A percentile compares a stretch with the other conserved stretches of the same genome.
These are phyloP conservation scores for Gilbertella persicaria DNA, from an alignment of 371 early-diverging fungal genomes.

Conservation along the genomic window DNA sequence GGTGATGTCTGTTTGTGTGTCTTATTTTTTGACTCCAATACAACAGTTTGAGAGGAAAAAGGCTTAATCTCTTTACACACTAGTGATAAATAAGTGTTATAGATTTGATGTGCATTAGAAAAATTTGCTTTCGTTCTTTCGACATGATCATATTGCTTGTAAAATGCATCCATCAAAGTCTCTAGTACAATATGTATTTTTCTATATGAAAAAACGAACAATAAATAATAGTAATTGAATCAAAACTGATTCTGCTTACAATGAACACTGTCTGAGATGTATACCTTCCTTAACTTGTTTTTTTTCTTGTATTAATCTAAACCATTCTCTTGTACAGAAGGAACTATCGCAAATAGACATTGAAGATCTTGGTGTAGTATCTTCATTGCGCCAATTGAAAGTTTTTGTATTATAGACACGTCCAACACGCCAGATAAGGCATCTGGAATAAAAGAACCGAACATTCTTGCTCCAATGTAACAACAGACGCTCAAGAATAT, in stretches of 20 bases:
- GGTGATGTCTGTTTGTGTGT: too few relatives aligned
- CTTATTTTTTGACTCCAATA: too few relatives aligned
- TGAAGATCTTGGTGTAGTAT: background rate
- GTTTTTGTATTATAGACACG: conserved; percentile 21
- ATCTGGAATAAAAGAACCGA: conserved; percentile 52
- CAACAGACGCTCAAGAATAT: conserved; percentile 52
- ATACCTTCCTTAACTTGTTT: background rate
- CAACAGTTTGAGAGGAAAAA: too few relatives aligned
- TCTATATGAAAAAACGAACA: background rate
- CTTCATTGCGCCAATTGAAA: conserved; percentile 17
- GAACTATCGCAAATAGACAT: conserved; percentile 7
- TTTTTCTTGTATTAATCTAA: background rate
- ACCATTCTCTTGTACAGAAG: conserved; percentile 12
- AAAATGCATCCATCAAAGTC: conserved; percentile 21
- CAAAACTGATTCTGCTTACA: conserved; percentile 10
- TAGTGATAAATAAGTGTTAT: too few relatives aligned
- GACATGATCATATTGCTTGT: conserved; percentile 9
- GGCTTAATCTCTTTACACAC: too few relatives aligned
- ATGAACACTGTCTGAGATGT: conserved; percentile 15
- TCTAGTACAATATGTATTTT: conserved; percentile 26
- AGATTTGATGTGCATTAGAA: too few relatives aligned
- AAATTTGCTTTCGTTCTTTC: background rate
- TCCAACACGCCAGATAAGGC: conserved; percentile 54
- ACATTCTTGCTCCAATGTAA: conserved; percentile 62
- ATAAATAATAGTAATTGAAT: background rate